phyloP scores from a whole-genome alignment of 352 stramenopile genomes.

The Plasmopara halstedii region DNA sequence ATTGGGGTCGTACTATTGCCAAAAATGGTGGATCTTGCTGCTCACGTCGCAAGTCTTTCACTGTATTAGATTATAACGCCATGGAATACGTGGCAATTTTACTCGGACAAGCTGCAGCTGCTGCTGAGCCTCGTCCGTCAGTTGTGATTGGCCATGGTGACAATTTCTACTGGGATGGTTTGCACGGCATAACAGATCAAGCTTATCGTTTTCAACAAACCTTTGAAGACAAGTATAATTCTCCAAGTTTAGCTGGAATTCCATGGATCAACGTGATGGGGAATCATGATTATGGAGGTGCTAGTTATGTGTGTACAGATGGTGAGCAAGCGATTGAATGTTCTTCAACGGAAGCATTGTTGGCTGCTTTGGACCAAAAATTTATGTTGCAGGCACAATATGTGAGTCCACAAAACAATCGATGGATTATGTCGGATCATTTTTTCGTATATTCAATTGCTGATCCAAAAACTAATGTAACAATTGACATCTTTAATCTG shows the following conservation, averaged over 20 bases:
- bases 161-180: slow-evolving; percentile 79
- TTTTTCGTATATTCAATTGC: slow-evolving; percentile 74
- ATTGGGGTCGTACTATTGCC: slow-evolving; percentile 59
- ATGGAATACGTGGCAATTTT: slow-evolving; percentile 59
- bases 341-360: slow-evolving; percentile 30
- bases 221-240: slow-evolving; percentile 72
- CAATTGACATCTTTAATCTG: slow-evolving; percentile 82
- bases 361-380: slow-evolving; percentile 50
- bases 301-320: slow-evolving; percentile 64
- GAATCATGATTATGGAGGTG: slow-evolving; percentile 82
- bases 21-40: slow-evolving; percentile 65
- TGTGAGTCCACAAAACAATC: slow-evolving; percentile 68
- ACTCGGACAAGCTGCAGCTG: slow-evolving; percentile 38
- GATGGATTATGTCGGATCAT: slow-evolving; percentile 75
- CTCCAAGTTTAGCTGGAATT: slow-evolving; percentile 37
- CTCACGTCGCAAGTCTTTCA: slow-evolving; percentile 41
- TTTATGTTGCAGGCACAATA: slow-evolving; percentile 74
- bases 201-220: slow-evolving; percentile 65
- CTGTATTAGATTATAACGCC: slow-evolving; percentile 59
- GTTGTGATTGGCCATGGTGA: slow-evolving; percentile 61
- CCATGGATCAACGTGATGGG: slow-evolving; percentile 83
- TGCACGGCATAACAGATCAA: slow-evolving; percentile 46
- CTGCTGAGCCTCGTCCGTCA: slow-evolving; percentile 18
- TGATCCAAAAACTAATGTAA: slow-evolving; percentile 47
- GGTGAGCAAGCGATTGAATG: slow-evolving; percentile 37